Evolutionary conservation across 1,139 yeast genomes (phyloP), one percentile per base, ranked within the genome.

Genomic region (Blastobotrys capitulatus): DNA sequence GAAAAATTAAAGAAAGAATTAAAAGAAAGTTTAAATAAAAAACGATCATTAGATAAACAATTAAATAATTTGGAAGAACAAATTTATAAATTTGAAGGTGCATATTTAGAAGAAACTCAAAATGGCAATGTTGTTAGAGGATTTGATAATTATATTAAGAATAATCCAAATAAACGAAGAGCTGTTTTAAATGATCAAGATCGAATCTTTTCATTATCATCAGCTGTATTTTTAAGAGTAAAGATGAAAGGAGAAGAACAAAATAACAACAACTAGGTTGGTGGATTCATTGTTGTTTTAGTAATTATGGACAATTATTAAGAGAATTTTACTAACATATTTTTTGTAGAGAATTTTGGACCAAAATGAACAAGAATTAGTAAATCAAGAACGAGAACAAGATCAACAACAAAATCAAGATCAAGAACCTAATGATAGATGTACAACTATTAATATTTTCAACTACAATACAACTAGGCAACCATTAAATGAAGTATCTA

Each of bases 101-200:
- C 79, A 29, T 90, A 92, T 63, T 78, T 92, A 49, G 79, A 83
- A 47, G 90, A 85, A 52, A 74, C 82, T 42, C 57, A 61, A 58
- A 79, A 80, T 51, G 96, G 96, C 0, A 88, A 88, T 63, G 83
- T 92, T 32, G 86, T 89, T 32, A 84, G 84, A 57, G 97, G 97
- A 0, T 90, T 89, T 62, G 97, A 90, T 52, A 84, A 81, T 59
- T 86, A 86, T 63, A 74, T 83, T 48, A 86, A 86, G 62, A 70
- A 65, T 44, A 70, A 70, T 47, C 73, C 75, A 48, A 75, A 73
- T 60, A 79, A 78, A 65, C 76, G 78, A 60, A 75, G 80, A 57
- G 71, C 78, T 16, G 73, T 74, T 8, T 80, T 83, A 63, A 78
- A 81, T 0, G 95, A 88, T 55, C 86, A 84, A 39, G 97, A 90